These are phyloP conservation scores for Aethionema arabicum DNA, from an alignment of 345 rosid genomes.

Conservation along the genomic window DNA sequence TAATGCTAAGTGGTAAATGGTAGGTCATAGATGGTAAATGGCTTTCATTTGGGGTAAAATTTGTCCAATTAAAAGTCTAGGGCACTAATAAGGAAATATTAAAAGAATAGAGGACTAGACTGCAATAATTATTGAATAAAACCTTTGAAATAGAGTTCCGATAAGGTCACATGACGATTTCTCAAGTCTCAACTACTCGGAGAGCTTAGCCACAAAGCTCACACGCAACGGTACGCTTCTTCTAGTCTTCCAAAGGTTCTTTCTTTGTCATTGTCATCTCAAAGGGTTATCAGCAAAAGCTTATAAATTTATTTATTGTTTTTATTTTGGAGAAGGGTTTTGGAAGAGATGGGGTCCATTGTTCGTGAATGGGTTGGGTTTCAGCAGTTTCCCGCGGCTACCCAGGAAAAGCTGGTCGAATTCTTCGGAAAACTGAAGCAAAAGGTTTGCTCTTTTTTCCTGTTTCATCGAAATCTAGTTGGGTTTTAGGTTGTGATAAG, in stretches of 20 bases:
- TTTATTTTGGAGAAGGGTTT: constrained; percentile 14
- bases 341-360: constrained; percentile 43
- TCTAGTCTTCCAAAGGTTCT: neutral
- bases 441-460: constrained; percentile 46
- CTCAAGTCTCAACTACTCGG: neutral
- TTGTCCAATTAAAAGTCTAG: neutral
- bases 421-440: constrained; percentile 66
- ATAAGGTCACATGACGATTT: constrained; percentile 26
- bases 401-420: constrained; percentile 60
- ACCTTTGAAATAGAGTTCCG: constrained; percentile 19
- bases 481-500: constrained; percentile 9
- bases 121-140: constrained; percentile 6
- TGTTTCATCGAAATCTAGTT: neutral
- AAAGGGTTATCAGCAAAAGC: neutral
- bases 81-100: neutral
- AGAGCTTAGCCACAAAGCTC: constrained; percentile 13
- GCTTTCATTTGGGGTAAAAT: constrained; percentile 9
- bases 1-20: constrained; percentile 3
- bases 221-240: constrained; percentile 27
- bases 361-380: constrained; percentile 78
- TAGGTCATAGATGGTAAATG: neutral
- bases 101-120: constrained; percentile 16
- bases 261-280: constrained; percentile 8
- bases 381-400: constrained; percentile 74
- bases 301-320: neutral